These are phyloP conservation scores for Scytalidium sp. DNA, from an alignment of 2,329 filamentous ascomycete species.

Conservation along the genomic window DNA sequence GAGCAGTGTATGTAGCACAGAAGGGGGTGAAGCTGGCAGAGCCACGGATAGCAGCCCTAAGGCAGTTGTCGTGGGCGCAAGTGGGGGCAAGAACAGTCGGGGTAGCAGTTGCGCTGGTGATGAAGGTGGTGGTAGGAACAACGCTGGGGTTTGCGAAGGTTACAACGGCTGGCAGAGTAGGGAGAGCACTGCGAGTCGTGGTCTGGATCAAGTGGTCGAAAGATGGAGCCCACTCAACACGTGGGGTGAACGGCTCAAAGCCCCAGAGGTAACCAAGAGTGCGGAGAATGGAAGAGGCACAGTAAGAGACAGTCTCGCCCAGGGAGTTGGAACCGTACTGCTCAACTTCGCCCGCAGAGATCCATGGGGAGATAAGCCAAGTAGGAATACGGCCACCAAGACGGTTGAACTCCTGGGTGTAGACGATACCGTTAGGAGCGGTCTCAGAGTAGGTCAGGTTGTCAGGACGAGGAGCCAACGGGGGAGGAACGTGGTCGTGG, in stretches of 20 bases:
- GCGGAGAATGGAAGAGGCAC: slow-evolving; percentile 37
- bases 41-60: slow-evolving; percentile 25
- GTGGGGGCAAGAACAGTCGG: slow-evolving; percentile 9
- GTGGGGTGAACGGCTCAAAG: slow-evolving; percentile 3
- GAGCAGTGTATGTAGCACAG: slow-evolving; percentile 23
- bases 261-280: slow-evolving; percentile 40
- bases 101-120: background rate
- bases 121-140: background rate
- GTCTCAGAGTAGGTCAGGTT: slow-evolving; percentile 32
- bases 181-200: background rate
- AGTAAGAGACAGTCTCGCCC: slow-evolving; percentile 30
- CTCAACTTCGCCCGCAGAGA: slow-evolving; percentile 35
- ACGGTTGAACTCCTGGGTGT: slow-evolving; percentile 37
- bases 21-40: slow-evolving; percentile 18
- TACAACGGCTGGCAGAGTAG: background rate
- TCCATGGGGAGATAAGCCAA: slow-evolving; percentile 41
- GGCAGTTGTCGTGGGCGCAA: slow-evolving; percentile 29
- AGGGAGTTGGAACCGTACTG: slow-evolving; percentile 26
- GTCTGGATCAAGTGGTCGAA: slow-evolving; percentile 5
- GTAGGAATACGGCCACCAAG: slow-evolving; percentile 41
- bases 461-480: slow-evolving; percentile 30
- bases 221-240: slow-evolving; percentile 8
- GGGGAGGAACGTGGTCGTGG: slow-evolving; percentile 32
- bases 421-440: slow-evolving; percentile 31
- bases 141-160: slow-evolving; percentile 5